Evolutionary conservation across 257 asterid genomes (phyloP), one percentile per base, ranked within the genome.

Genomic region (Thymus quinquecostatus): DNA sequence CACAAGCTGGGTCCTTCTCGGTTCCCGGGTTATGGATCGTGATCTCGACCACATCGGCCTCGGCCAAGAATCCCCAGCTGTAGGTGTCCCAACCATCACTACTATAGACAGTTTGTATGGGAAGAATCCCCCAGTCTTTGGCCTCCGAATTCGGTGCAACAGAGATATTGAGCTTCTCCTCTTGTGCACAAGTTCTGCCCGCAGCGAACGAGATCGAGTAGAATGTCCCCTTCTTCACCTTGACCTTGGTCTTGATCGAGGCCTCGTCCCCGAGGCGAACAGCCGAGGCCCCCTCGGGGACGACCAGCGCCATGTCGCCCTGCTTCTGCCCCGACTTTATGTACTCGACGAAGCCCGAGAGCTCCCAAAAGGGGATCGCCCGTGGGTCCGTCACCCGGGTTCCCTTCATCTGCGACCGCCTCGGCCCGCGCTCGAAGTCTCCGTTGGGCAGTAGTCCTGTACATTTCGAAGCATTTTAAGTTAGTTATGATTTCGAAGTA

Each of bases 231-330:
- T 63, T 81, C 5, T 67, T 71, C 0, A 81, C 88, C 60, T 69
- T 78, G 6, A 83, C 68, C 10, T 67, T 85, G 4, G 94, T 88
- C 81, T 82, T 92, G 60, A 90, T 80, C 5, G 86, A 86, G 0
- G 98, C 88, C 45, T 92, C 96, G 30, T 92, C 95, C 1, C 98
- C 98, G 0, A 92, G 89, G 50, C 98, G 79, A 21, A 92, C 87
- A 9, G 97, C 98, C 2, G 80, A 86, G 41, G 83, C 83, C 0
- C 98, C 97, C 79, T 88, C 89, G 2, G 97, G 97, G 58, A 92
- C 98, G 60, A 90, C 76, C 29, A 92, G 73, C 27, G 87, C 21
- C 98, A 92, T 92, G 78, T 90, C 96, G 9, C 98, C 96, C 67
- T 92, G 98, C 59, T 75, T 85, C 10, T 88, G 90, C 36, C 97